phyloP scores from a whole-genome alignment of 139 green algal genomes.

The Microglena sp. region DNA sequence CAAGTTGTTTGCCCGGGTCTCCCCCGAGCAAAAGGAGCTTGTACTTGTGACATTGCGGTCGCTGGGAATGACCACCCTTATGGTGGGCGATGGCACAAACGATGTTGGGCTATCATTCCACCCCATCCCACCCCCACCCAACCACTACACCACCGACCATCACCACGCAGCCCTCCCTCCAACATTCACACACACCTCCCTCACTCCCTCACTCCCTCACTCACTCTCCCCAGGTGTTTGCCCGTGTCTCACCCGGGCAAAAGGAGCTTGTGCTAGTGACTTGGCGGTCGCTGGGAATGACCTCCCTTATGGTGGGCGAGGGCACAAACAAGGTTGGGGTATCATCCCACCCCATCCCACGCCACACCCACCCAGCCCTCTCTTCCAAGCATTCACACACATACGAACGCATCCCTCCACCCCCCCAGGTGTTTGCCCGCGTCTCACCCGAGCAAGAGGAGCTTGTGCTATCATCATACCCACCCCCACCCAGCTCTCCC shows the following conservation, averaged over 20 bases:
- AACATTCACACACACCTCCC: not conserved
- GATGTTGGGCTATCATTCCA: too few relatives aligned
- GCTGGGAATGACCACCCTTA: constrained; percentile 70
- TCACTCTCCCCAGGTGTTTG: constrained; percentile 63
- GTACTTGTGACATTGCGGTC: constrained; percentile 71
- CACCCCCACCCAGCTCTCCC: too few relatives aligned
- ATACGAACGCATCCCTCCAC: not conserved
- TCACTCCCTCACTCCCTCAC: not conserved
- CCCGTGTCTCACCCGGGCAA: constrained; percentile 81
- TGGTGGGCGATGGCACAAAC: constrained; percentile 98
- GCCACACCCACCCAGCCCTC: too few relatives aligned
- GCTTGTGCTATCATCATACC: too few relatives aligned
- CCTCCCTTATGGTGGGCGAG: constrained; percentile 93
- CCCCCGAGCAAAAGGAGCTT: not conserved
- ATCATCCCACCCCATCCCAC: too few relatives aligned
- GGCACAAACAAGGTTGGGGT: constrained; percentile 98
- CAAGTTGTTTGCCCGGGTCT: not conserved
- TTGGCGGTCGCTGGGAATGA: constrained; percentile 44
- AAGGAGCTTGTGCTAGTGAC: constrained; percentile 96
- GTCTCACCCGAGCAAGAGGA: constrained; percentile 94
- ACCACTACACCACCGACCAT: too few relatives aligned
- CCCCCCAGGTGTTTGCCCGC: constrained; percentile 74
- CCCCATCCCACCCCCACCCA: too few relatives aligned
- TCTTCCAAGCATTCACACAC: not conserved
- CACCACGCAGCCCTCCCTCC: too few relatives aligned